Base-by-base conservation (phyloP, 2,329 filamentous ascomycete genomes). In the Pyricularia grisea region DNA sequence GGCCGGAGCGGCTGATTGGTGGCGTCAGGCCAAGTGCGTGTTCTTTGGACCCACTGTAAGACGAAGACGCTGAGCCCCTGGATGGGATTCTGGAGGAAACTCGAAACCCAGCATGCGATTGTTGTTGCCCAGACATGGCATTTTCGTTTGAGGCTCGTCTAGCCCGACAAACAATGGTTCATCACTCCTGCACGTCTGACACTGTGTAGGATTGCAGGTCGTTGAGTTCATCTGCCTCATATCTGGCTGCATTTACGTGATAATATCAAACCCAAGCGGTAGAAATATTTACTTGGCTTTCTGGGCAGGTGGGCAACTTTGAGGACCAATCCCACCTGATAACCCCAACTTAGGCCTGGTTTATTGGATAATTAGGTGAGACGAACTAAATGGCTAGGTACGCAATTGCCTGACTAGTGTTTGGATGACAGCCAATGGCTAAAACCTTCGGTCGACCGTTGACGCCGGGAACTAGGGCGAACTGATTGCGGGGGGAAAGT, bases 71-170 rank as follows among this genome's bases (percentile, higher is more conserved):
- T 28, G 3, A n/a, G 50, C n/a, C 28, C 42, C 55, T 60, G 17
- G 50, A 67, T 67, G 66, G 66, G 66, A 67, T 67, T 67, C 30
- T 60, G 25, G 33, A 33, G 63, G 28, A 58, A 25, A 67, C 65
- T 42, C 65, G 65, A 67, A 67, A 67, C 66, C 58, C 42, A 67
- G 66, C n/a, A 67, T 67, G 66, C 66, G 28, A 67, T 67, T 67
- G 14, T 61, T n/a, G n/a, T 50, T 20, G 42, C 17, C 11, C 6
- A 33, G 10, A 67, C 25, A 67, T 67, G 66, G 66, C 36, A 67
- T 61, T 67, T 17, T 61, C 11, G 14, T 20, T 50, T 50, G 42
- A 50, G 42, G 42, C 42, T 50, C 42, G 42, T 50, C 17, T 50
- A n/a, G 42, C 42, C 17, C 17, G 17, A 50, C 17, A 20, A n/a